Percentiles rank a stretch among this genome's conserved stretches.
These are phyloP conservation scores for Didymellaceae sp. DNA, from an alignment of 2,329 filamentous ascomycete species.

Conservation along the genomic window DNA sequence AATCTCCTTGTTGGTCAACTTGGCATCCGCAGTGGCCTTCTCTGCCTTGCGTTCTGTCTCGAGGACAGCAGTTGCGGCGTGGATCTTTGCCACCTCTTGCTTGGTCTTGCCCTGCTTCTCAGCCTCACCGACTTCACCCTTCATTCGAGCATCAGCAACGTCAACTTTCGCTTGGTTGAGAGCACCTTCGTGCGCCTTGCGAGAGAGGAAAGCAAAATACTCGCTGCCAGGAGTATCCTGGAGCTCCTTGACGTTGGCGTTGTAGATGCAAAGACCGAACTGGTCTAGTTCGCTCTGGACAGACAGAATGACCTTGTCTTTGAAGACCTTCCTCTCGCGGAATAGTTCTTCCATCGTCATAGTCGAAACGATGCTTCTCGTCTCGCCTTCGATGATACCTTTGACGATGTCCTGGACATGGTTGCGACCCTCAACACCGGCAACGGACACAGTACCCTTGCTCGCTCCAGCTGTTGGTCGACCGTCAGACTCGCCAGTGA, in stretches of 20 bases:
- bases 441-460: slow-evolving; percentile 50
- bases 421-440: slow-evolving; percentile 54
- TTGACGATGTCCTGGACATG: slow-evolving; percentile 87
- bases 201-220: slow-evolving; percentile 82
- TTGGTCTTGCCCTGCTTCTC: slow-evolving; percentile 81
- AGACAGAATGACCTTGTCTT: slow-evolving; percentile 67
- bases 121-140: slow-evolving; percentile 77
- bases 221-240: slow-evolving; percentile 81
- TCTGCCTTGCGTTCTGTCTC: slow-evolving; percentile 86
- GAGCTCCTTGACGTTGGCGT: slow-evolving; percentile 84
- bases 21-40: slow-evolving; percentile 78
- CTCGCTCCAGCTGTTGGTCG: slow-evolving; percentile 43
- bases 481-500: slow-evolving; percentile 67
- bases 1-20: slow-evolving; percentile 74
- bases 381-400: slow-evolving; percentile 89
- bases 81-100: slow-evolving; percentile 86
- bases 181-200: slow-evolving; percentile 85
- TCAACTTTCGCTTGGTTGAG: slow-evolving; percentile 77
- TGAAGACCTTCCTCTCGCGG: slow-evolving; percentile 77
- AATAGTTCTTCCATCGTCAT: slow-evolving; percentile 97
- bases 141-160: slow-evolving; percentile 64
- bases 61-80: slow-evolving; percentile 81
- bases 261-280: slow-evolving; percentile 65
- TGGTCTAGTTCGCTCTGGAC: slow-evolving; percentile 81
- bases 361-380: slow-evolving; percentile 78